A percentile compares a stretch with the other conserved stretches of the same genome.
Evolutionary conservation across 2,329 filamentous ascomycete species (phyloP).

Genomic region (Aspergillus fijiensis): DNA sequence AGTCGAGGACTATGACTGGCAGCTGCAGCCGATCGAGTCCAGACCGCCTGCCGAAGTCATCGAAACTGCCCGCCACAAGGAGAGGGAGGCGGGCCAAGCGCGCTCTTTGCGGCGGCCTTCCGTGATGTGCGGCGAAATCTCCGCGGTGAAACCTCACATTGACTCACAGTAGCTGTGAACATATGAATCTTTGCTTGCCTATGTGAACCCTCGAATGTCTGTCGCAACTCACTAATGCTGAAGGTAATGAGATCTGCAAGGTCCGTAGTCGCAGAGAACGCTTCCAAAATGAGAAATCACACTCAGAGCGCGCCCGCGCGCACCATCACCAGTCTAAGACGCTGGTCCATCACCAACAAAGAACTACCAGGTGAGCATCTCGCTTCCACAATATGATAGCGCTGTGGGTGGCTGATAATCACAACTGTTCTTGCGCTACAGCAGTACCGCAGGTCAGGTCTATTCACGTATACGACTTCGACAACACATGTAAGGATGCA

Average conservation of each 20-base stretch:
- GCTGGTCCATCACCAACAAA: slow-evolving; percentile 79
- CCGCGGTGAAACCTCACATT: not conserved
- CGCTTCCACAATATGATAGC: not conserved
- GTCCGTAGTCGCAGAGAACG: slow-evolving; percentile 34
- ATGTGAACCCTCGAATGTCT: not conserved
- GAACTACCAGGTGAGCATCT: slow-evolving; percentile 62
- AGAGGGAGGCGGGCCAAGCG: too few species aligned
- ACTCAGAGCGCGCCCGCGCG: slow-evolving; percentile 28
- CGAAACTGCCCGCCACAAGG: not conserved
- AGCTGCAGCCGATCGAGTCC: not conserved
- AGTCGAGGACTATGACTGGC: not conserved
- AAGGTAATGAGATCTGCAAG: slow-evolving; percentile 36
- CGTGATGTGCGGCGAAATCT: not conserved
- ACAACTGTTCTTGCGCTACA: slow-evolving; percentile 23
- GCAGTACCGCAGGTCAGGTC: slow-evolving; percentile 68
- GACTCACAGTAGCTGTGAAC: not conserved
- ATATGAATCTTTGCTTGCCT: not conserved
- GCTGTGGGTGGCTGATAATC: not conserved
- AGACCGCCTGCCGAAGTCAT: not conserved
- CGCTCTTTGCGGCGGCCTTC: not conserved
- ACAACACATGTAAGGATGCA: slow-evolving; percentile 74
- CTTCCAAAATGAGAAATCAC: slow-evolving; percentile 25
- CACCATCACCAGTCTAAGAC: slow-evolving; percentile 72
- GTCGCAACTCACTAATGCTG: not conserved
- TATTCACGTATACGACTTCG: slow-evolving; percentile 95